Evolutionary conservation across 73 alveolate species (phyloP).

Genomic region (Paramecium tetraurelia): DNA sequence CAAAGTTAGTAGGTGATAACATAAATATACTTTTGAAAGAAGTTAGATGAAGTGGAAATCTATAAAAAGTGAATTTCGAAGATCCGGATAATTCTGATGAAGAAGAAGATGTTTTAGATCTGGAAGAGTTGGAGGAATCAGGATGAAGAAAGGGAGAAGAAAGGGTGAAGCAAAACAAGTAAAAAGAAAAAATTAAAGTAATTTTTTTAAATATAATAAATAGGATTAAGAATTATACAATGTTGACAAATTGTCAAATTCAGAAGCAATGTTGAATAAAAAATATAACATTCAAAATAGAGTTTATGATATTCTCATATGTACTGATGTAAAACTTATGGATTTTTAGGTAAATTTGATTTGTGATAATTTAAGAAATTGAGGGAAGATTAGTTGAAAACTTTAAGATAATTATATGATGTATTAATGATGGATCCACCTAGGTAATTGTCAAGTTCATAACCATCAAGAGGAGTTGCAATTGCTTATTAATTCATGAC

Average conservation of each 20-base stretch:
- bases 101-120: background rate
- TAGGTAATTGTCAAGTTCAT: slow-evolving; percentile 86
- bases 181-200: too few relatives aligned
- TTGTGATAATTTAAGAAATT: background rate
- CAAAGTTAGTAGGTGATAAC: background rate
- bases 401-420: slow-evolving; percentile 78
- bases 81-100: background rate
- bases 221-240: too few relatives aligned
- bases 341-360: slow-evolving; percentile 43
- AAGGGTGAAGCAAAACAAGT: too few relatives aligned
- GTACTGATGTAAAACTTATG: slow-evolving; percentile 62
- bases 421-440: slow-evolving; percentile 95
- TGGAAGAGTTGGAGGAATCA: slow-evolving; percentile 24
- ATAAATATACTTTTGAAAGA: background rate
- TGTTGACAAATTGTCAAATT: slow-evolving; percentile 54
- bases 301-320: slow-evolving; percentile 65
- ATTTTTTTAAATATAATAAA: background rate
- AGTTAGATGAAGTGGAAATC: slow-evolving; percentile 31
- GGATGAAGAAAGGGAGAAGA: slow-evolving; percentile 11
- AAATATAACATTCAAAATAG: background rate
- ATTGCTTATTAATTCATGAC: slow-evolving; percentile 82
- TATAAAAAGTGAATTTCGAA: slow-evolving; percentile 16
- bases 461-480: slow-evolving; percentile 87
- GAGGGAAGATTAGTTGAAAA: slow-evolving; percentile 28
- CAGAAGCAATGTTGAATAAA: background rate